These are phyloP conservation scores for Salix caprea DNA, from an alignment of 345 rosid genomes.

Conservation along the genomic window DNA sequence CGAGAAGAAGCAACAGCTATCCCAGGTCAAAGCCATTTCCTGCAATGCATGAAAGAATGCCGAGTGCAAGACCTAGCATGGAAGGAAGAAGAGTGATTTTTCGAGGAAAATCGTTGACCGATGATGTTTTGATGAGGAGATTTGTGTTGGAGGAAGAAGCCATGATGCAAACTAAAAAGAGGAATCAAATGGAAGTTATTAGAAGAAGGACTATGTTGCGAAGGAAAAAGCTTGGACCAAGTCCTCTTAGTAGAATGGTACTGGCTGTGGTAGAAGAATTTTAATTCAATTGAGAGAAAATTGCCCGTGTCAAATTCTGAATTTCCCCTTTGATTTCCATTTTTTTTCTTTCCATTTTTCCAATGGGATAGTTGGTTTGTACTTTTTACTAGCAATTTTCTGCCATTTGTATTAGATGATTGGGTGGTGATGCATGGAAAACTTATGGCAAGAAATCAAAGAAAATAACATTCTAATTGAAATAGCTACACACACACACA, in stretches of 20 bases:
- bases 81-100: conserved; percentile 72
- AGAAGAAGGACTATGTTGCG: conserved; percentile 57
- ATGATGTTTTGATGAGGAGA: conserved; percentile 86
- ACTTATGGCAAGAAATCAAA: not conserved
- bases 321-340: not conserved
- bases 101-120: conserved; percentile 81
- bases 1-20: conserved; percentile 81
- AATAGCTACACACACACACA: too few species aligned
- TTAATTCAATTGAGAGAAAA: not conserved
- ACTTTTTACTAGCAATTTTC: not conserved
- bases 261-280: conserved; percentile 38
- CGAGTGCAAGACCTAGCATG: conserved; percentile 38
- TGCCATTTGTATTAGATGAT: conserved; percentile 9
- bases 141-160: conserved; percentile 91
- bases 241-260: conserved; percentile 82
- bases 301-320: conserved; percentile 1
- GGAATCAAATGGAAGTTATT: conserved; percentile 81
- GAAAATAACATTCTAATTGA: not conserved
- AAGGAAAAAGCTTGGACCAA: conserved; percentile 83
- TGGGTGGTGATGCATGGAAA: not conserved
- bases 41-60: conserved; percentile 18
- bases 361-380: conserved; percentile 10
- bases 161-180: conserved; percentile 73
- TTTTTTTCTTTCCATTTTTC: not conserved
- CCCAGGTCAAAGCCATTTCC: conserved; percentile 62